These are phyloP conservation scores for Fusarium goolgardi DNA, from an alignment of 2,329 filamentous ascomycete species.

Conservation along the genomic window DNA sequence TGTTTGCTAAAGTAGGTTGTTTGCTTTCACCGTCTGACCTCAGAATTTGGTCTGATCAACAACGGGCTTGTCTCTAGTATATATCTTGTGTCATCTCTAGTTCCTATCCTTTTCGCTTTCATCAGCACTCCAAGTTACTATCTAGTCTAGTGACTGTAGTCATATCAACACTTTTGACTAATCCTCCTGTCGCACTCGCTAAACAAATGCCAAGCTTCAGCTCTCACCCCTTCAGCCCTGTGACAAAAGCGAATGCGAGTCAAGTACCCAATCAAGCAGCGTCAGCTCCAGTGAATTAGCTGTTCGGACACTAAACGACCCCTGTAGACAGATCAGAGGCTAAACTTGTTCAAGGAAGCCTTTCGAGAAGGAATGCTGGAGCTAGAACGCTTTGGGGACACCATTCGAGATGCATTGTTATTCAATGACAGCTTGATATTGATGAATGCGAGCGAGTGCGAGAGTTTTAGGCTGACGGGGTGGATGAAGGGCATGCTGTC, in stretches of 20 bases:
- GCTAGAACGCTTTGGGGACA: conserved; percentile 24
- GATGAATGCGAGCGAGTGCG: conserved; percentile 20
- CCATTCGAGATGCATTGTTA: conserved; percentile 32
- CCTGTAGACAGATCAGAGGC: not conserved
- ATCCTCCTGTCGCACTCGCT: conserved; percentile 24
- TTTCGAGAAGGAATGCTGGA: conserved; percentile 6
- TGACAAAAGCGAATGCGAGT: conserved; percentile 27
- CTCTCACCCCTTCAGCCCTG: conserved; percentile 28
- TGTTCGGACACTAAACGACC: conserved; percentile 16
- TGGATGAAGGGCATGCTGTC: not conserved
- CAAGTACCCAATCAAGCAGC: conserved; percentile 3
- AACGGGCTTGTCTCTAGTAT: not conserved
- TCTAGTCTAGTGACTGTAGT: not conserved
- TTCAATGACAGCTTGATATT: conserved; percentile 34
- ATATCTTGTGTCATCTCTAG: too few species aligned
- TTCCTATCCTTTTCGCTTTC: not conserved
- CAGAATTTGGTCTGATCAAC: not conserved
- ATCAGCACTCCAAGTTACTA: not conserved
- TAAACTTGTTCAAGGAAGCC: not conserved
- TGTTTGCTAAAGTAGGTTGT: not conserved
- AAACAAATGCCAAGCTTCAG: conserved; percentile 13
- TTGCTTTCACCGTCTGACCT: conserved; percentile 4
- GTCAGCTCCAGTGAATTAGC: conserved; percentile 11
- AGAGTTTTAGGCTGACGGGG: not conserved
- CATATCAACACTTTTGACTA: not conserved